Evolutionary conservation across 225 moss, liverwort and hornwort species (phyloP).

Genomic region (Anthoceros angustus): DNA sequence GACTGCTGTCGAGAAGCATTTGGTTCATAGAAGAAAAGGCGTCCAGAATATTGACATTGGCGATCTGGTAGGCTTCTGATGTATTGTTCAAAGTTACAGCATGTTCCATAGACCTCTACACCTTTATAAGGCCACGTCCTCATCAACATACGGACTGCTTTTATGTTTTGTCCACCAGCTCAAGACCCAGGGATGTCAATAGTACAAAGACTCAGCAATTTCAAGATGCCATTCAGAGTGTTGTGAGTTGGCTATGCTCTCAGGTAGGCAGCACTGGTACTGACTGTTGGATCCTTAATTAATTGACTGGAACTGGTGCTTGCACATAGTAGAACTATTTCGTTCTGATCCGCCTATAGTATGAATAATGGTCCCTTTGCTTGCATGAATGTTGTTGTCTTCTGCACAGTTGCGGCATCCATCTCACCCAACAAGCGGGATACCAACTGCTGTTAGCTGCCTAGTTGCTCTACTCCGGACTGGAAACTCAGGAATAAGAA

Average conservation of each 20-base stretch:
- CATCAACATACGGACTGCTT: not conserved
- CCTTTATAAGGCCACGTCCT: too few relatives aligned
- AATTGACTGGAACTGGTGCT: too few relatives aligned
- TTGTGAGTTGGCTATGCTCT: constrained; percentile 63
- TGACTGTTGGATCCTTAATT: too few relatives aligned
- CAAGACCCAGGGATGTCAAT: not conserved
- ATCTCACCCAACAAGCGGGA: constrained; percentile 50
- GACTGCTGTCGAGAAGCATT: constrained; percentile 60
- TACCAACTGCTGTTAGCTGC: constrained; percentile 69
- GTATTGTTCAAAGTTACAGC: too few relatives aligned
- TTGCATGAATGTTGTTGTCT: too few relatives aligned
- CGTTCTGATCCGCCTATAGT: too few relatives aligned
- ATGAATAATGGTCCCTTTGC: too few relatives aligned
- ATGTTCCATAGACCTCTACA: too few relatives aligned
- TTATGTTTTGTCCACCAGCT: not conserved
- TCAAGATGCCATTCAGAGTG: constrained; percentile 34
- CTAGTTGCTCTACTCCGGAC: constrained; percentile 51
- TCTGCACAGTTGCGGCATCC: constrained; percentile 40
- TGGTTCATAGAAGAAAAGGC: constrained; percentile 96
- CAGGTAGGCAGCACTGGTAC: constrained; percentile 29
- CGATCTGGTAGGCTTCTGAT: constrained; percentile 43
- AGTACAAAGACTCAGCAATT: constrained; percentile 16
- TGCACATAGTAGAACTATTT: too few relatives aligned
- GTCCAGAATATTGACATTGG: constrained; percentile 80
- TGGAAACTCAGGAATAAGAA: constrained; percentile 53